These are phyloP conservation scores for Tympanopsis confertula DNA, from an alignment of 2,329 filamentous ascomycete species.

Conservation along the genomic window DNA sequence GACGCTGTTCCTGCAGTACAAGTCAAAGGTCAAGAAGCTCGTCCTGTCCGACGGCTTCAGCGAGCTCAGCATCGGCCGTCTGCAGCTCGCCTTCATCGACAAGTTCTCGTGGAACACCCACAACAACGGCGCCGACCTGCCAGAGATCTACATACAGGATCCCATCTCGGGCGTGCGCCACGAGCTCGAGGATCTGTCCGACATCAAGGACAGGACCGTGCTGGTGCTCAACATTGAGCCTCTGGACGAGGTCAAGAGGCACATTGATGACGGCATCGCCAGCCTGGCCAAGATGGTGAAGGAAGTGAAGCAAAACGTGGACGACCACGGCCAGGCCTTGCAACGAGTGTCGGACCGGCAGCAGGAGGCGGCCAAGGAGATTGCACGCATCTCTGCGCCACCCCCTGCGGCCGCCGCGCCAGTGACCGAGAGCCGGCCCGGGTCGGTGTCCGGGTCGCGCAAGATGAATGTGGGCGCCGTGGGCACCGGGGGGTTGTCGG, in stretches of 20 bases:
- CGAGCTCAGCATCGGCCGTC: constrained; percentile 72
- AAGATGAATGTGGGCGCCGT: no score
- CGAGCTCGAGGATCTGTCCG: constrained; percentile 82
- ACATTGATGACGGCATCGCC: constrained; percentile 85
- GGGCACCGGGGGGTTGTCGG: no score
- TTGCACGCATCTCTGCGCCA: constrained; percentile 47
- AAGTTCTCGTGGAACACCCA: constrained; percentile 99
- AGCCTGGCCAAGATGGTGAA: constrained; percentile 74
- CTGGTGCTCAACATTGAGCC: constrained; percentile 85
- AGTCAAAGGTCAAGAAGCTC: constrained; percentile 93
- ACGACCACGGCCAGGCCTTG: constrained; percentile 71
- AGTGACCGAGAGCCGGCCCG: constrained; percentile 37
- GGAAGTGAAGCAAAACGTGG: constrained; percentile 70
- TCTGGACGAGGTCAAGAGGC: constrained; percentile 88
- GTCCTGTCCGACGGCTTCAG: constrained; percentile 73
- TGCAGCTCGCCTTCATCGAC: constrained; percentile 94
- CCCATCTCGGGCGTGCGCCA: constrained; percentile 91
- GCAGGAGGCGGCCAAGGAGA: constrained; percentile 77
- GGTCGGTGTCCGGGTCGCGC: no score
- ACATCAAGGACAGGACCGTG: constrained; percentile 90
- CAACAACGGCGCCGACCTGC: constrained; percentile 79
- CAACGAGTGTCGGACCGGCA: constrained; percentile 84
- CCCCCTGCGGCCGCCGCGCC: constrained; percentile 26
- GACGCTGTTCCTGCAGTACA: constrained; percentile 90
- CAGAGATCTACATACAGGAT: constrained; percentile 98